These are phyloP conservation scores for Eimeria acervulina DNA, from an alignment of 169 alveolate species.

Conservation along the genomic window DNA sequence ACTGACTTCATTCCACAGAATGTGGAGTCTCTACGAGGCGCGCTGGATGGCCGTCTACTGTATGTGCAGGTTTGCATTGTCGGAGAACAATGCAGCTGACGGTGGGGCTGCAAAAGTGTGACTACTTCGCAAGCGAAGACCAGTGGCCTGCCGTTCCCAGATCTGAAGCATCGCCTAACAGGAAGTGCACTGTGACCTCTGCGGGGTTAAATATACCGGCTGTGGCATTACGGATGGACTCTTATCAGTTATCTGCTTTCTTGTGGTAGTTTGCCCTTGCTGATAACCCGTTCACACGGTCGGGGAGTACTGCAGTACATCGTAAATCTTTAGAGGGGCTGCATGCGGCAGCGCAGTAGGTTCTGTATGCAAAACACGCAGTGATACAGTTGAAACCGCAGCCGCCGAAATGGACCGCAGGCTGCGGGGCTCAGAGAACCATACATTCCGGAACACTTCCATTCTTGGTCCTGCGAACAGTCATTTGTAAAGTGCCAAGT, in stretches of 20 bases:
- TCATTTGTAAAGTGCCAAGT: background rate
- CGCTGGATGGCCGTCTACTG: constrained; percentile 61
- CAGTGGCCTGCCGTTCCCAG: background rate
- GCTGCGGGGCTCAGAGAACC: background rate
- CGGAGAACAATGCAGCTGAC: constrained; percentile 66
- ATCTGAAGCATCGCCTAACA: background rate
- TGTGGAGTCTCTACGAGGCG: constrained; percentile 58
- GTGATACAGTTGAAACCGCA: background rate
- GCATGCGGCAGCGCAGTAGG: background rate
- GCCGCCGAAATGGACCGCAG: background rate
- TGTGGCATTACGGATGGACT: background rate
- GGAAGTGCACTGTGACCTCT: background rate
- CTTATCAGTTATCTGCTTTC: background rate
- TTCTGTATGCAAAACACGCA: background rate
- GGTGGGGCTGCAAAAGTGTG: background rate
- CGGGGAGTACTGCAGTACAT: no score
- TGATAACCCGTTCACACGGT: no score
- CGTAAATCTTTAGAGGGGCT: background rate
- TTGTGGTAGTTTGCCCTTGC: no score
- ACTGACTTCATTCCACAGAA: constrained; percentile 76
- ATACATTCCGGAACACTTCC: background rate
- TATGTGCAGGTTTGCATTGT: constrained; percentile 71
- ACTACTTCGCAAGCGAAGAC: background rate
- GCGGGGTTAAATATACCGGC: background rate
- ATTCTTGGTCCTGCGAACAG: background rate